Evolutionary conservation across 352 stramenopile genomes (phyloP), one percentile per base, ranked within the genome.

Genomic region (Phytophthora tentaculata): DNA sequence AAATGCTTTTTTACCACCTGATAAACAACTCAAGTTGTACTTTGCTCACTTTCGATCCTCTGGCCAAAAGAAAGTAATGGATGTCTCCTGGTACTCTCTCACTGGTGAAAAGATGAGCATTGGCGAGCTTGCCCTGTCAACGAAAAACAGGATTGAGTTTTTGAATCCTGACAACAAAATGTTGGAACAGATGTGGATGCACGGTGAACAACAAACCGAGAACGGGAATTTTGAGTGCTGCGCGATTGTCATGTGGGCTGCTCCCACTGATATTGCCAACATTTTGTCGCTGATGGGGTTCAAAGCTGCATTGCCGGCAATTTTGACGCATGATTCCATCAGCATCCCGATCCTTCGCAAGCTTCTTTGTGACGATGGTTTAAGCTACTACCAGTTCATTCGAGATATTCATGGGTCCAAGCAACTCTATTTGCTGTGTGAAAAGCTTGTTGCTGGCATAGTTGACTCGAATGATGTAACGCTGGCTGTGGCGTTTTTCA

Each of bases 21-120:
- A 26, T 17, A 49, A 59, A 5, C 61, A 69, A 16, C 13, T 69
- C 5, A 63, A 53, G 14, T 59, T 64, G 7, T 69, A 64, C 43
- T 39, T 62, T 10, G 62, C 37, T 49, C 13, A 35, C 2, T 19
- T 59, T 13, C 35, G 26, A 4, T 37, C 20, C 29, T n/a, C 32
- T 39, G 10, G n/a, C 22, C 14, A 19, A 6, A 23, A 26, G 12
- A 35, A 48, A 14, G 41, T 23, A 10, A 23, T 41, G 32, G 47
- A 64, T 19, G 17, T 59, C 12, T 48, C 20, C 3, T 69, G 62
- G 62, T 57, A 53, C 16, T 64, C 32, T 22, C 26, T 50, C 13
- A 55, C 5, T 35, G 50, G 60, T 26, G 29, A 29, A 17, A 54
- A 32, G 22, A 22, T 61, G 19, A 20, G 43, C 13, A 53, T 32